A percentile compares a stretch with the other conserved stretches of the same genome.
phyloP scores from a whole-genome alignment of 805 yeast genomes.

The Middelhovenomyces tepae region DNA sequence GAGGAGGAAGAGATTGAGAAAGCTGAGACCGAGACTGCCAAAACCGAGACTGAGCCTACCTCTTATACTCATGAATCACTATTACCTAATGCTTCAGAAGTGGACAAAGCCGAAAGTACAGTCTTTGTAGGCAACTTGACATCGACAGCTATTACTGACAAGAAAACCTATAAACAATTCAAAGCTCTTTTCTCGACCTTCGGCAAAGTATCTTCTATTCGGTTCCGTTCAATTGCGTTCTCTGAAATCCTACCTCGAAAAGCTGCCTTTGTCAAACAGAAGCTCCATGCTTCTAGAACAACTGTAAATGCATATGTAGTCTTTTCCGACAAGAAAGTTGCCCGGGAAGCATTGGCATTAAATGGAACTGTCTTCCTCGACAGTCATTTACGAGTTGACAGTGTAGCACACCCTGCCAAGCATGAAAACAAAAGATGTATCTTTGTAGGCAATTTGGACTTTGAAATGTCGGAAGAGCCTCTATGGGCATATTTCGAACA shows the following conservation, averaged over 20 bases:
- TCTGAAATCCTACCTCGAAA: slow-evolving; percentile 84
- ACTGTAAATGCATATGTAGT: slow-evolving; percentile 86
- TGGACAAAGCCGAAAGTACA: slow-evolving; percentile 75
- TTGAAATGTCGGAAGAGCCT: slow-evolving; percentile 84
- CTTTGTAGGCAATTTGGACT: slow-evolving; percentile 89
- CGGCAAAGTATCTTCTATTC: slow-evolving; percentile 59
- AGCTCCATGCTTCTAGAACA: slow-evolving; percentile 67
- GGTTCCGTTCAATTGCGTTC: slow-evolving; percentile 90
- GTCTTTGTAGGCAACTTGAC: slow-evolving; percentile 84
- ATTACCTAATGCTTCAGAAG: slow-evolving; percentile 61
- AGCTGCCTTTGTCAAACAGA: slow-evolving; percentile 77
- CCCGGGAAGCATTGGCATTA: slow-evolving; percentile 36
- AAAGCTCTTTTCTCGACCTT: slow-evolving; percentile 41
- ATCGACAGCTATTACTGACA: slow-evolving; percentile 52
- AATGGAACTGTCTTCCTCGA: slow-evolving; percentile 63
- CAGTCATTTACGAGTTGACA: slow-evolving; percentile 83
- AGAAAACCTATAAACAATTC: slow-evolving; percentile 51
- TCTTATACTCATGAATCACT: no score
- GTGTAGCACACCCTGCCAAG: slow-evolving; percentile 82
- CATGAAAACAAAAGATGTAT: slow-evolving; percentile 78
- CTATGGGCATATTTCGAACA: slow-evolving; percentile 67
- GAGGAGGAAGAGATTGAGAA: slow-evolving; percentile 20
- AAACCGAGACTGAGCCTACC: slow-evolving; percentile 36
- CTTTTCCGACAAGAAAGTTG: slow-evolving; percentile 42
- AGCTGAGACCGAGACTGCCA: slow-evolving; percentile 14